These are phyloP conservation scores for Mycena polygramma DNA, from an alignment of 768 basidiomycete species.

Conservation along the genomic window DNA sequence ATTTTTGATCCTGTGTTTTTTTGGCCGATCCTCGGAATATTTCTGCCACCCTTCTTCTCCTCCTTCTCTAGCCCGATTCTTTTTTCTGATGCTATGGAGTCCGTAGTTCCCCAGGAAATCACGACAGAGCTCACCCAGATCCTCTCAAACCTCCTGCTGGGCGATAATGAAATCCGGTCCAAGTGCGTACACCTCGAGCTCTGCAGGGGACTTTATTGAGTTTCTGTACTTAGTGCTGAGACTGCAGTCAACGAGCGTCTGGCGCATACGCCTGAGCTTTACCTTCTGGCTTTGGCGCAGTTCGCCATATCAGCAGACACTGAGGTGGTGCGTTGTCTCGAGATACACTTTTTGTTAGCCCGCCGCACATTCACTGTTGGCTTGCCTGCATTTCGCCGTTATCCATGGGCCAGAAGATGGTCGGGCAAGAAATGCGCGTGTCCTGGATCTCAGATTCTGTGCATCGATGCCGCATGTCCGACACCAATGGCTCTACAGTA, in stretches of 20 bases:
- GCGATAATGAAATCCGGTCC: conserved; percentile 85
- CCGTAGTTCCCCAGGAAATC: conserved; percentile 76
- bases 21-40: conserved; percentile 16
- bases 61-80: not conserved
- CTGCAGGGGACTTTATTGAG: conserved; percentile 12
- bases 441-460: not conserved
- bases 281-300: conserved; percentile 83
- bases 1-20: not conserved
- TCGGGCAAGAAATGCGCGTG: not conserved
- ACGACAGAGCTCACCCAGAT: conserved; percentile 85
- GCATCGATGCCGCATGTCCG: conserved; percentile 1
- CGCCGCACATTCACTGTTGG: not conserved
- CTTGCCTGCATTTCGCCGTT: not conserved
- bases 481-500: too few species aligned
- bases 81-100: conserved; percentile 52
- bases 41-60: conserved; percentile 2
- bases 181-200: conserved; percentile 56
- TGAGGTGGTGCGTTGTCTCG: conserved; percentile 73
- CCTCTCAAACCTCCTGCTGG: conserved; percentile 85
- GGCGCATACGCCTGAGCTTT: conserved; percentile 82
- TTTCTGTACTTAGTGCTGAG: conserved; percentile 67
- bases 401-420: not conserved
- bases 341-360: not conserved
- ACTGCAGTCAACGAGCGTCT: conserved; percentile 86
- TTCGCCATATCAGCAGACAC: conserved; percentile 84